Evolutionary conservation across 2,329 filamentous ascomycete species (phyloP), one percentile per base, ranked within the genome.

Genomic region (Beauveria pseudobassiana): DNA sequence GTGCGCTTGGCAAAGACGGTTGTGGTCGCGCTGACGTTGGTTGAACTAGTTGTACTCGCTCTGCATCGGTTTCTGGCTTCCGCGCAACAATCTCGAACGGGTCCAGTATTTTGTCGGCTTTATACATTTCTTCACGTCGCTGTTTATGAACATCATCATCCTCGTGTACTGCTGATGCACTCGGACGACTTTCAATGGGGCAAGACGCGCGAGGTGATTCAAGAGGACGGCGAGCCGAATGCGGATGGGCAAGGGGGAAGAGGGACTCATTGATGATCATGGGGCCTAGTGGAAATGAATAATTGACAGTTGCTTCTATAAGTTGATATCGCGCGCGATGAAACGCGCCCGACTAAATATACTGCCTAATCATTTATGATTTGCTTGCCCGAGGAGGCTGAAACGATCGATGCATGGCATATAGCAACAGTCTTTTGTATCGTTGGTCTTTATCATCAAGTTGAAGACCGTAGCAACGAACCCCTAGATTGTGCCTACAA

Each of bases 111-210:
- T 77, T 55, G 65, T 67, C n/a, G 75, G 75, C 12, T 77, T 75
- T 59, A 62, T 76, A 38, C 75, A 77, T 51, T 64, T 77, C 1
- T 61, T 70, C 16, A 71, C 72, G 1, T 76, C 75, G 1, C 76
- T 77, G 0, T 74, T 78, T 51, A 70, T 78, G 65, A 78, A 78
- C 66, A 74, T 79, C 28, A 68, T 76, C 45, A 73, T 78, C 38
- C 63, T 79, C 14, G 64, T 73, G 1, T 78, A 78, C 62, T 77
- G 0, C 69, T 79, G 20, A 67, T 74, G 50, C 69, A 78, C 57
- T 74, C 76, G 6, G 76, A 79, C 61, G 75, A 77, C 65, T 79
- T 79, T 68, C 75, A 74, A 62, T 79, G 77, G 77, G 77, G 77
- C 18, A 79, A 79, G 69, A 79, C 77, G 1, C 67, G 75, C 2